Conservation (phyloP, 768 basidiomycete species). For the Lentinula sp. region DNA sequence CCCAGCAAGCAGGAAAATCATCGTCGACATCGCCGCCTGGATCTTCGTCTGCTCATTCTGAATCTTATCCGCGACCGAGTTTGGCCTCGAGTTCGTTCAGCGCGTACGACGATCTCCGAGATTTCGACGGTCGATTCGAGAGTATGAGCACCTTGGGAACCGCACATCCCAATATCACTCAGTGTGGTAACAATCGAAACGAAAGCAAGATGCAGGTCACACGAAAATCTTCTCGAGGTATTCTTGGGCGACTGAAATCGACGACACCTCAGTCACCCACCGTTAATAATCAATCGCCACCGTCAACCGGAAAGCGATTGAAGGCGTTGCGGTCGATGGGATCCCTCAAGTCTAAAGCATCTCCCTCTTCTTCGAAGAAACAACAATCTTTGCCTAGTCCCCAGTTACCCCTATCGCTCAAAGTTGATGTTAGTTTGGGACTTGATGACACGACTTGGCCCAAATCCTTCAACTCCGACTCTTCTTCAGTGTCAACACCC, state of each 20-base stretch:
- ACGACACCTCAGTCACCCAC: constrained; percentile 35
- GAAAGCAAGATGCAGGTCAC: constrained; percentile 31
- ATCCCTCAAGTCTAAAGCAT: constrained; percentile 59
- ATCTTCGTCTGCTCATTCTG: constrained; percentile 25
- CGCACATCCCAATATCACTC: constrained; percentile 19
- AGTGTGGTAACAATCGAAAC: constrained; percentile 16
- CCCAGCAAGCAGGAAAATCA: constrained; percentile 12
- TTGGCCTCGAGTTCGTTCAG: constrained; percentile 69
- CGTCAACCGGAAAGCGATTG: constrained; percentile 43
- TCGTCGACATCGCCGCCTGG: constrained; percentile 16
- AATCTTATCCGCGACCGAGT: constrained; percentile 56
- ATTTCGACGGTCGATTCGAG: constrained; percentile 84
- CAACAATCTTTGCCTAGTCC: constrained; percentile 33
- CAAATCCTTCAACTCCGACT: constrained; percentile 14
- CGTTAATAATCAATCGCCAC: constrained; percentile 27
- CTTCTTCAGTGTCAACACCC: constrained; percentile 16
- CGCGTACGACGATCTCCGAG: constrained; percentile 82
- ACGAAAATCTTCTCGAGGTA: constrained; percentile 61
- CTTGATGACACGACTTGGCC: constrained; percentile 53
- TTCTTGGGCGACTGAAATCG: constrained; percentile 58
- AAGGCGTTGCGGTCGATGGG: constrained; percentile 80
- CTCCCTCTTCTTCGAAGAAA: constrained; percentile 23
- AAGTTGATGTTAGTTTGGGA: constrained; percentile 52
- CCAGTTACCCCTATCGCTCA: constrained; percentile 45
- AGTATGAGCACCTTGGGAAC: constrained; percentile 70